Base-by-base conservation (phyloP, 148 eudicot genomes). In the Silene conica region DNA sequence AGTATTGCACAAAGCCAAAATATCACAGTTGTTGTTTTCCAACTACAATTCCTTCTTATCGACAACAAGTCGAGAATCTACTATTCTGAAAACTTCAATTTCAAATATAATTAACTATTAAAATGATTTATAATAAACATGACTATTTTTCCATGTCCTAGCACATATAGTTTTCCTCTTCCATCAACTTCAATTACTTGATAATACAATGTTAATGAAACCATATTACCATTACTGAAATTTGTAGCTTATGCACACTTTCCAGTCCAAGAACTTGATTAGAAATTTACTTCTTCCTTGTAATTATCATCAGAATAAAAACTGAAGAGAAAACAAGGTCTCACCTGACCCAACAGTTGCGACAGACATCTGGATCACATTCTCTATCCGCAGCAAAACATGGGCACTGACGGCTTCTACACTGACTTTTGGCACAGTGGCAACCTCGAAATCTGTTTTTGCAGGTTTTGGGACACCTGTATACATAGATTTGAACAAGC, bases 311-410 rank as follows among this genome's bases (percentile, higher is more conserved):
- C 26, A 22, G 55, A 15, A 59, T 48, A 67, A 34, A n/a, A 43
- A 58, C 20, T 10, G 14, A 75, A 9, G 14, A 8, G 46, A 9
- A 41, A 57, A 69, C 9, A 20, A 28, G 65, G n/a, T 31, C 83
- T 86, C 77, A 96, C 99, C 99, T 78, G 73, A 96, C 93, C 99
- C 99, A 96, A 81, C 99, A 96, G 84, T 96, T 92, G 77, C 97
- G 86, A 80, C 99, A 96, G 69, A 96, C 97, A 88, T 96, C 99
- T 61, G 99, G 99, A 83, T 96, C 99, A 79, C 99, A 96, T 81
- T 96, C 99, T 78, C 99, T 85, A 69, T 86, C 95, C 16, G 97
- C 99, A 74, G 99, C 99, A 87, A 96, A 96, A 79, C 99, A 96
- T 11, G 99, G 99, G 79, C 99, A 96, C 72, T 96, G 99, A 67